Base-by-base conservation (phyloP, 2,329 filamentous ascomycete species). In the Colletotrichum ledebouriae region DNA sequence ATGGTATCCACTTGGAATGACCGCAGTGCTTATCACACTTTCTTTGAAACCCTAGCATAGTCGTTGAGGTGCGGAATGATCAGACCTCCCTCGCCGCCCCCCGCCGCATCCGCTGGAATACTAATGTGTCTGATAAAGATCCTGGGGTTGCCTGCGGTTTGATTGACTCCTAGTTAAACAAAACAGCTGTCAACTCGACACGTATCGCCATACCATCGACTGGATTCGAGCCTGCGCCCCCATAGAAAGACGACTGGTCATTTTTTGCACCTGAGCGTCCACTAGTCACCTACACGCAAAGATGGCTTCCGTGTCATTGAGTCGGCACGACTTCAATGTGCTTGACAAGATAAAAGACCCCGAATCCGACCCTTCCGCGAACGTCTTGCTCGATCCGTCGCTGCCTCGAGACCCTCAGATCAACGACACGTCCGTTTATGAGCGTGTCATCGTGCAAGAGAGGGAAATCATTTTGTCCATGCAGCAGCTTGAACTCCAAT, bases 321-420 rank as follows among this genome's bases (percentile, higher is more conserved):
- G 85, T 75, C 80, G 78, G 52, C 85, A 86, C 71, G 89, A 92
- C 75, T 79, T 88, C 76, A 84, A 87, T 64, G 84, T 91, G 72
- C 85, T 92, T 66, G 84, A 87, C 70, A 90, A 90, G 76, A 90
- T 92, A 77, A 87, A 86, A 73, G 89, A 92, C 69, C 89, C 89
- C 1, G 89, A 92, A 74, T 85, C 85, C 7, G 84, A 90, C 70
- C 86, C 89, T 13, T 81, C 84, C 15, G 79, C 83, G 10, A 80
- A 83, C 12, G 78, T 88, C 60, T 80, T 88, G 63, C 80, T 90
- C 65, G 87, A 90, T 75, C 74, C 81, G 49, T 83, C 80, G 34
- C 79, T 85, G 68, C 87, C 83, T 9, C 87, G 84, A 72, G 88
- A 91, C 69, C 87, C 89, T 4, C 81, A 89, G 64, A 75, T 90